A percentile compares a stretch with the other conserved stretches of the same genome.
These are phyloP conservation scores for Lophiotrema nucula DNA, from an alignment of 495 filamentous ascomycete genomes.

Conservation along the genomic window DNA sequence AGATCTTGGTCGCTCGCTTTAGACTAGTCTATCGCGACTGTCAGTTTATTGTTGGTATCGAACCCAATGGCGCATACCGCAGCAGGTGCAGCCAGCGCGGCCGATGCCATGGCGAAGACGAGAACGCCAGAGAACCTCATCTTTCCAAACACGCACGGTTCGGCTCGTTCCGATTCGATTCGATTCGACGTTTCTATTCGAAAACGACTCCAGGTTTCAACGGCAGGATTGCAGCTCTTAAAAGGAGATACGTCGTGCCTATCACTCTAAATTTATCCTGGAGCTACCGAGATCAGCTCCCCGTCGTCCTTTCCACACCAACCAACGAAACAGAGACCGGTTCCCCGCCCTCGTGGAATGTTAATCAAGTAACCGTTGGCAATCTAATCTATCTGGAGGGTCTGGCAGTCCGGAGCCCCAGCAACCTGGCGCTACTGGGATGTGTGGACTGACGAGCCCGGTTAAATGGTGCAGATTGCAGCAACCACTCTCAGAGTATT, in stretches of 20 bases:
- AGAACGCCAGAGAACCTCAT: conserved; percentile 24
- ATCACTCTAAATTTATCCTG: conserved; percentile 21
- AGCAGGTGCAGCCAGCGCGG: conserved; percentile 18
- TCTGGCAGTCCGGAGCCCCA: too few species aligned
- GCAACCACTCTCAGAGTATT: too few species aligned
- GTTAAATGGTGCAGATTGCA: too few species aligned
- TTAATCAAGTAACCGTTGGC: too few species aligned
- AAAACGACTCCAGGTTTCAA: neutral
- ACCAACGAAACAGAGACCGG: conserved; percentile 7
- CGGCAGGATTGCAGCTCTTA: conserved; percentile 1
- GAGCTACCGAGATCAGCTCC: too few species aligned
- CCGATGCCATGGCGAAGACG: conserved; percentile 4
- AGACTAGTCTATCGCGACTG: conserved; percentile 8
- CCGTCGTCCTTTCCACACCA: neutral
- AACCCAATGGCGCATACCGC: conserved; percentile 7
- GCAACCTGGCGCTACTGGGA: too few species aligned
- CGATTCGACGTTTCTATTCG: neutral
- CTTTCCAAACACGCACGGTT: neutral
- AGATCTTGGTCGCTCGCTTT: conserved; percentile 10
- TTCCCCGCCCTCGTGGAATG: conserved; percentile 30
- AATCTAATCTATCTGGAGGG: too few species aligned
- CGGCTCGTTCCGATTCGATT: neutral
- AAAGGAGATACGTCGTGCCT: conserved; percentile 8
- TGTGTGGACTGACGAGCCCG: too few species aligned
- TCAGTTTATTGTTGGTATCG: neutral